Evolutionary conservation across 23 red algal species (phyloP), one percentile per base, ranked within the genome.

Genomic region (Gracilariopsis chorda): DNA sequence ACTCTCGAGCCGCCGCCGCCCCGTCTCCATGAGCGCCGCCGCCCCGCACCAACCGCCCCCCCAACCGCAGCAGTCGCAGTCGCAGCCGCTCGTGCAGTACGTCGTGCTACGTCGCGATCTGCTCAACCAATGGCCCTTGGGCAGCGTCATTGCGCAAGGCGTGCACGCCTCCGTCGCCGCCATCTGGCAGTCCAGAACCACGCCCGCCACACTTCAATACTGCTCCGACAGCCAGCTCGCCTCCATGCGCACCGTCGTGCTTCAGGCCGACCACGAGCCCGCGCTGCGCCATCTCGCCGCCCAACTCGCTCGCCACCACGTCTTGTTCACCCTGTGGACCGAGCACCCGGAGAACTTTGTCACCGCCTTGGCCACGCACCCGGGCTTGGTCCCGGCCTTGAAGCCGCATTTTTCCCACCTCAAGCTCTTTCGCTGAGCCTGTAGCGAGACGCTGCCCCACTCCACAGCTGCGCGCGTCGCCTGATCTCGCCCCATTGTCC

Each of bases 131-230:
- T 98, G 92, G 96, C 88, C 92, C n/a, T 70, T 70, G n/a, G 93
- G 93, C 36, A 83, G 80, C 33, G 56, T 98, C 0, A 98, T 98
- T 19, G 93, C 96, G 2, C 96, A 98, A 59, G 96, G 78, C 33
- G 96, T 98, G 11, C 96, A 98, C 62, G 96, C 96, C 7, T 85
- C 88, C 39, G 72, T 98, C n/a, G 92, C 93, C 13, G 96, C 92
- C 9, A 82, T 90, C 42, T 93, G 92, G 88, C 16, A 61, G 25
- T 93, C 81, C 25, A 53, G 82, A 13, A 16, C 58, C 27, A 34
- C 55, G 12, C 52, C 49, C 36, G 25, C 29, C 25, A 93, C 91
- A 30, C 27, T 37, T 2, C 45, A 45, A 23, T 97, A 97, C 43
- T 92, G 86, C 62, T 55, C 30, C 1, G 82, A 93, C 52, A 56